Base-by-base conservation (phyloP, 192 early-diverging fungal species). In the Gamsiella multidivaricata region DNA sequence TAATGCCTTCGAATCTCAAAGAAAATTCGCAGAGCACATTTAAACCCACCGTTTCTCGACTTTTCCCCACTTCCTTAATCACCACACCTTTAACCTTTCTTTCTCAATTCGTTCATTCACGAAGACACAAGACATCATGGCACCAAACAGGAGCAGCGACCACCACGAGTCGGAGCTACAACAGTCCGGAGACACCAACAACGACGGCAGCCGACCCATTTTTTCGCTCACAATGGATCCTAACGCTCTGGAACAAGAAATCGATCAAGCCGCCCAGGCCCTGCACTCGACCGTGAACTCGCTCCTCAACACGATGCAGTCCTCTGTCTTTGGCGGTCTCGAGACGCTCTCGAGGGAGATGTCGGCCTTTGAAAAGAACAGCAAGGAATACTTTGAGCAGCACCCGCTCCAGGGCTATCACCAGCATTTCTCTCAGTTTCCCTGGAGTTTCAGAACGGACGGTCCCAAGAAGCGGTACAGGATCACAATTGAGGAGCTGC, bases 241-340 rank as follows among this genome's bases (percentile, higher is more conserved):
- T 10, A 59, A 67, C 41, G 66, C 65, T 0, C 51, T 78, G 17
- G 66, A 78, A 26, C 65, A 54, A 12, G 74, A 78, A 25, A 28
- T 78, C 43, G 54, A 78, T 26, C 74, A 78, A 37, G 74, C 74
- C 3, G 47, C 65, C 1, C 74, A 64, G 15, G 74, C 74, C 7
- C 45, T 78, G 5, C 74, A 78, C 47, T 69, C 65, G 7, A 55
- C 59, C 22, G 53, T 78, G 18, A 69, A 63, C 54, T 63, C 74
- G 3, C 65, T 78, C 54, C 54, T 78, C 34, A 63, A 59, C 39
- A 52, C 66, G 2, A 69, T 78, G 74, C 74, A 78, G 26, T 56
- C 74, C 17, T 64, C 74, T 17, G 74, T 78, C 61, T 78, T 78
- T 78, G 74, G 74, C 6, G 61, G 73, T 8, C 53, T 78, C 39